Evolutionary conservation across 2,329 filamentous ascomycete species (phyloP).

Genomic region (Dichotomopilus funicola): DNA sequence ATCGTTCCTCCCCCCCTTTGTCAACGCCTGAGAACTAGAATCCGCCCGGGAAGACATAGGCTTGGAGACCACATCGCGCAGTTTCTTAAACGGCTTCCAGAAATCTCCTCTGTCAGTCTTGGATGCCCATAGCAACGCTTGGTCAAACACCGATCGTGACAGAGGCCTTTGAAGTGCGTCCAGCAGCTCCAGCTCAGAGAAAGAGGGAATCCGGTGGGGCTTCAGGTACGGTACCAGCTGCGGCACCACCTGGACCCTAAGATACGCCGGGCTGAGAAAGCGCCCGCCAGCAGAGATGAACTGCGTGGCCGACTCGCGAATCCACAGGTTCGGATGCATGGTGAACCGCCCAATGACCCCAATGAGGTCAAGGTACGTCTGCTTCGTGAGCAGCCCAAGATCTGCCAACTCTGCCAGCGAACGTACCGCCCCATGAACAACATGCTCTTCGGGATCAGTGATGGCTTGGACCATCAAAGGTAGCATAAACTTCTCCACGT

Average conservation of each 20-base stretch:
- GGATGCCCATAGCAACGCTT: constrained; percentile 77
- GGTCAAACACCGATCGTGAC: constrained; percentile 72
- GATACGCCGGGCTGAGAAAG: constrained; percentile 72
- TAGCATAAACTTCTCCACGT: constrained; percentile 88
- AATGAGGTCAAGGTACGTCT: constrained; percentile 80
- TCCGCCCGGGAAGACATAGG: constrained; percentile 54
- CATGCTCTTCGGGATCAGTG: constrained; percentile 87
- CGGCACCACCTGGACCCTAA: constrained; percentile 75
- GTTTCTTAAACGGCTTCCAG: constrained; percentile 71
- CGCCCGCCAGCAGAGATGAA: constrained; percentile 73
- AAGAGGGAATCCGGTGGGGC: constrained; percentile 55
- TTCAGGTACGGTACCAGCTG: constrained; percentile 78
- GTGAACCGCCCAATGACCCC: constrained; percentile 78
- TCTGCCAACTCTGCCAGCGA: constrained; percentile 84
- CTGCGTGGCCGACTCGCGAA: constrained; percentile 79
- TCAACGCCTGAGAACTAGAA: constrained; percentile 50
- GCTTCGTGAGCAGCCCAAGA: constrained; percentile 77
- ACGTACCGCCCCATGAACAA: constrained; percentile 83
- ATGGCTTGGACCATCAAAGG: constrained; percentile 94
- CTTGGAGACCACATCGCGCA: constrained; percentile 58
- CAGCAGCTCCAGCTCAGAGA: constrained; percentile 67
- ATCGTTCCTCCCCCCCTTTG: constrained; percentile 67
- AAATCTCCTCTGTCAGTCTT: constrained; percentile 78
- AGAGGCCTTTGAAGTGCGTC: constrained; percentile 79
- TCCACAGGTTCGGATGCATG: constrained; percentile 92